Percentiles rank a stretch among this genome's conserved stretches.
Conservation (phyloP, 495 filamentous ascomycete genomes). For the Chaetomium fimeti region DNA sequence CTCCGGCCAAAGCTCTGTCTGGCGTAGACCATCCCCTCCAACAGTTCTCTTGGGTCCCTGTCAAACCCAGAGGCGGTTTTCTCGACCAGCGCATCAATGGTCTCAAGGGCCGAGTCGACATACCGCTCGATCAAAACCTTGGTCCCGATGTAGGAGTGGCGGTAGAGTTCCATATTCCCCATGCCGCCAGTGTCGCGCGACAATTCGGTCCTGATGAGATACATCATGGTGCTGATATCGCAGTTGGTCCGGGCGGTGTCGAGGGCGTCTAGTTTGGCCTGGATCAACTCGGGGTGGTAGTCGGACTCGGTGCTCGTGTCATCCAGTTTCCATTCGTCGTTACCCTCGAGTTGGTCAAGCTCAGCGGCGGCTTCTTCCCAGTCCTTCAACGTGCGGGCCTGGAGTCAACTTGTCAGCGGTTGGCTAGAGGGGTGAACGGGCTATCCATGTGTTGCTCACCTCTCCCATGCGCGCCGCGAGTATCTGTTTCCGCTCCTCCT, state of each 20-base stretch:
- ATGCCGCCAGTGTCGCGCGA: conserved; percentile 82
- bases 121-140: conserved; percentile 85
- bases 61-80: conserved; percentile 55
- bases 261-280: conserved; percentile 65
- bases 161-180: conserved; percentile 79
- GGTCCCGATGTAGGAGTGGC: conserved; percentile 80
- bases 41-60: conserved; percentile 62
- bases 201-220: conserved; percentile 75
- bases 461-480: conserved; percentile 61
- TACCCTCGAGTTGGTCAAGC: conserved; percentile 76
- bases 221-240: conserved; percentile 71
- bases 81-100: conserved; percentile 67
- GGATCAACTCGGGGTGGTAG: conserved; percentile 68
- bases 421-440: background rate
- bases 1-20: conserved; percentile 87
- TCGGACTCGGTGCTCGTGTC: conserved; percentile 60
- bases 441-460: conserved; percentile 41
- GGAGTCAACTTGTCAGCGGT: conserved; percentile 8
- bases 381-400: conserved; percentile 63
- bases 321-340: conserved; percentile 77
- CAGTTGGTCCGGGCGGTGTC: conserved; percentile 71
- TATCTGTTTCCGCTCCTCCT: conserved; percentile 62
- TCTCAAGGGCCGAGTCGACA: conserved; percentile 71
- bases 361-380: conserved; percentile 71
- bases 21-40: conserved; percentile 62